phyloP scores from a whole-genome alignment of 306 rosid species.

The Argentina anserina region DNA sequence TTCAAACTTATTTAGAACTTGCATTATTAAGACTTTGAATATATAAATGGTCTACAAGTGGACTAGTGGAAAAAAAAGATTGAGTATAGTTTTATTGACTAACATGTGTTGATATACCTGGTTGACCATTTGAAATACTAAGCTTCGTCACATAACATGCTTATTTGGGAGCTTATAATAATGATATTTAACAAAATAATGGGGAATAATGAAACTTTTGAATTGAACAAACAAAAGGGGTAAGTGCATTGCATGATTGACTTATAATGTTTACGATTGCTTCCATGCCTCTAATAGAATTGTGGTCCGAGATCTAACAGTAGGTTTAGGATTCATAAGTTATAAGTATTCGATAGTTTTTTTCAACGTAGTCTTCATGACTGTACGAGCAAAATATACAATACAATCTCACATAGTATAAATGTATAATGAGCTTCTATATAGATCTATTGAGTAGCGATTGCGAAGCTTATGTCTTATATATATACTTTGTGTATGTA shows the following conservation, averaged over 20 bases:
- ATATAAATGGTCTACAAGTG: neutral
- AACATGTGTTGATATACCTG: neutral
- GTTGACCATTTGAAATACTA: neutral
- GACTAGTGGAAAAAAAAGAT: neutral
- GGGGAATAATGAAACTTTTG: neutral
- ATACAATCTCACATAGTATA: too few relatives aligned
- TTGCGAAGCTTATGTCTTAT: too few relatives aligned
- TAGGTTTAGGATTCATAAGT: too few relatives aligned
- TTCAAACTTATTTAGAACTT: neutral
- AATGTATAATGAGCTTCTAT: too few relatives aligned
- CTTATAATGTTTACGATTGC: neutral
- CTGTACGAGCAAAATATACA: too few relatives aligned
- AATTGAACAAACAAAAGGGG: neutral
- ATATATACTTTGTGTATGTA: too few relatives aligned
- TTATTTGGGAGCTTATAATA: neutral
- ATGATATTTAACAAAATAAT: neutral
- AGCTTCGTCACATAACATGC: neutral
- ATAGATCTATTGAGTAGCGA: too few relatives aligned
- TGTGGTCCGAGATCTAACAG: too few relatives aligned
- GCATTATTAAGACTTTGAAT: neutral
- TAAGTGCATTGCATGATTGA: neutral
- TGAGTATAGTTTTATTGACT: conserved; percentile 1
- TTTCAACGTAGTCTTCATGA: too few relatives aligned
- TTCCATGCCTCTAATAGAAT: neutral
- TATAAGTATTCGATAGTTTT: too few relatives aligned